Conservation (phyloP, 768 basidiomycete species). For the Panaeolus papilionaceus region DNA sequence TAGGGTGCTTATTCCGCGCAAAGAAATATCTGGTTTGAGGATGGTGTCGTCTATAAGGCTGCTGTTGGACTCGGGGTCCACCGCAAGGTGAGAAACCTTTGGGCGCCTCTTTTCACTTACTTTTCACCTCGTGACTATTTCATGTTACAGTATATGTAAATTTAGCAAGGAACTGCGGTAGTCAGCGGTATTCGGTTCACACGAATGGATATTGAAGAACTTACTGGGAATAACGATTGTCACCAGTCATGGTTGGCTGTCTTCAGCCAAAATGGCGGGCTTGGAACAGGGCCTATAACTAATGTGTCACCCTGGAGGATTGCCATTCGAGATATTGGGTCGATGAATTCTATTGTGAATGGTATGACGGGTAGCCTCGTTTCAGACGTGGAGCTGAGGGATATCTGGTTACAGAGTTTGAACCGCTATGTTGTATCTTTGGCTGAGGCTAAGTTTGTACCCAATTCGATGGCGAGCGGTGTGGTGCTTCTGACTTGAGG, state of each 20-base stretch:
- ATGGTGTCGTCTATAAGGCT: constrained; percentile 6
- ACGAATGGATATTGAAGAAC: constrained; percentile 8
- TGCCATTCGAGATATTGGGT: constrained; percentile 7
- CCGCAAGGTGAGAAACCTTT: neutral
- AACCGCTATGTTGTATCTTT: constrained; percentile 5
- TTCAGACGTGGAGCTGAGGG: constrained; percentile 4
- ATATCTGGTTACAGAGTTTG: constrained; percentile 10
- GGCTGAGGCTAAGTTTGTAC: constrained; percentile 5
- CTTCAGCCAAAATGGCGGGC: neutral
- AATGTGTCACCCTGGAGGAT: neutral
- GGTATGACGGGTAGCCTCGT: neutral
- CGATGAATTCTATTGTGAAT: neutral
- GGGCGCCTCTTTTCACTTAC: neutral
- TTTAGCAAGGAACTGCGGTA: neutral
- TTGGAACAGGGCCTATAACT: neutral
- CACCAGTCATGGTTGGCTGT: constrained; percentile 4
- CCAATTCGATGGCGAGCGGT: constrained; percentile 4
- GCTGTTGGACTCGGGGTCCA: constrained; percentile 10
- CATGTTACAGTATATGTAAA: neutral
- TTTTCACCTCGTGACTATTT: neutral
- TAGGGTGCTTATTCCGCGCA: neutral
- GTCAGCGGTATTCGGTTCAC: constrained; percentile 5
- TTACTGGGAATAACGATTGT: neutral
- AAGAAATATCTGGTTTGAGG: neutral
- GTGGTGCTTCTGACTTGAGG: neutral